phyloP scores from a whole-genome alignment of 2,329 filamentous ascomycete genomes.

The Pestalotiopsis sp. region DNA sequence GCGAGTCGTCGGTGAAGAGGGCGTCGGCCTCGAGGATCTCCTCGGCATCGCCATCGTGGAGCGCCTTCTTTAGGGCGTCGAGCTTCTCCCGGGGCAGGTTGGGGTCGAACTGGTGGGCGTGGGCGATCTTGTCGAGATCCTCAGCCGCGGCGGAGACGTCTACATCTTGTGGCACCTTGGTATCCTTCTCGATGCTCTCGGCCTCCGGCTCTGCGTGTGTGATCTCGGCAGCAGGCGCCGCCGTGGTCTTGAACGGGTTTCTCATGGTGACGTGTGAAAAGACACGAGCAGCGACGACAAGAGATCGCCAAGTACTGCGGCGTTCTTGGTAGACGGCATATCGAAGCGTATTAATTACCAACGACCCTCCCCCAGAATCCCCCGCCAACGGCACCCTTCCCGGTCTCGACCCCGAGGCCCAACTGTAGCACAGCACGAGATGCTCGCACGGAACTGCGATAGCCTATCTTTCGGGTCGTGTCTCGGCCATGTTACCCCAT shows the following conservation, averaged over 20 bases:
- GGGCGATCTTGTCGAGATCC: conserved; percentile 30
- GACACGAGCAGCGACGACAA: background rate
- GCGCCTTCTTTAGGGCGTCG: conserved; percentile 29
- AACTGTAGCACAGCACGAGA: background rate
- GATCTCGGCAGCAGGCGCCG: background rate
- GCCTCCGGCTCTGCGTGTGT: background rate
- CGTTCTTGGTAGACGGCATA: background rate
- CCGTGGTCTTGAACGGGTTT: background rate
- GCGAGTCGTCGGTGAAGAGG: conserved; percentile 36
- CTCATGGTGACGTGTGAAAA: background rate
- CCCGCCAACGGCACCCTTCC: background rate
- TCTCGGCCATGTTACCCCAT: background rate
- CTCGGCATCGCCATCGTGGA: conserved; percentile 29
- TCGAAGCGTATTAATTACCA: background rate
- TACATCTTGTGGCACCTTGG: conserved; percentile 17
- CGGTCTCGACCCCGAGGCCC: background rate
- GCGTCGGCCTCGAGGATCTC: conserved; percentile 32
- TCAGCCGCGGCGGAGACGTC: conserved; percentile 23
- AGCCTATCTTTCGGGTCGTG: background rate
- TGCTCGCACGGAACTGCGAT: background rate
- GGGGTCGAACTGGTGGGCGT: conserved; percentile 34
- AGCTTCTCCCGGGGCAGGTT: conserved; percentile 34
- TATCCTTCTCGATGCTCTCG: conserved; percentile 8
- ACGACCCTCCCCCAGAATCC: background rate
- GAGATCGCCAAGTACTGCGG: background rate